Conservation (phyloP, 2,329 filamentous ascomycete genomes). For the Drechslera avenae region DNA sequence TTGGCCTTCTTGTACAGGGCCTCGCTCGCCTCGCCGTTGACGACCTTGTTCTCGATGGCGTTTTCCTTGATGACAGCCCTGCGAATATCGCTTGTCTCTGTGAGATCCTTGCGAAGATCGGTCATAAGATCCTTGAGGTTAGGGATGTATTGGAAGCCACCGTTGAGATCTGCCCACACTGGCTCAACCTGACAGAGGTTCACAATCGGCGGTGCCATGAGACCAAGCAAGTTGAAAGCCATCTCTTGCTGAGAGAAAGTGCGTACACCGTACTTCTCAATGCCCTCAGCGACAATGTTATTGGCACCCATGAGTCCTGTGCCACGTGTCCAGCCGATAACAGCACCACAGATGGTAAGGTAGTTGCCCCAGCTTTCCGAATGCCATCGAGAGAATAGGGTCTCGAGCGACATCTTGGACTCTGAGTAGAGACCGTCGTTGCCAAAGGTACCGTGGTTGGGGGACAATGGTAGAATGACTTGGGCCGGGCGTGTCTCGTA, state of each 20-base stretch:
- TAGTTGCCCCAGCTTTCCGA: constrained; percentile 97
- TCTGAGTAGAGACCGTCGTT: constrained; percentile 98
- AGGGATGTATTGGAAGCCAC: constrained; percentile 95
- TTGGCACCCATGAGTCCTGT: constrained; percentile 98
- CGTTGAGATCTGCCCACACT: constrained; percentile 96
- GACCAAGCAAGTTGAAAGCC: constrained; percentile 96
- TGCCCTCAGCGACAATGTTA: constrained; percentile 95
- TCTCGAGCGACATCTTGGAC: constrained; percentile 96
- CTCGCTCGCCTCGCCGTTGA: constrained; percentile 93
- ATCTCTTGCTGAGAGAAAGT: constrained; percentile 99
- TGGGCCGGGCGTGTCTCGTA: constrained; percentile 96
- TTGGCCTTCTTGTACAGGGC: constrained; percentile 92
- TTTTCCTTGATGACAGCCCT: constrained; percentile 95
- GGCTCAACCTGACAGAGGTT: constrained; percentile 95
- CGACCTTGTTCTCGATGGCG: constrained; percentile 92
- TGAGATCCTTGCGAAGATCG: constrained; percentile 89
- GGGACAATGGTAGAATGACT: constrained; percentile 92
- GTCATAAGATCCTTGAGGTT: constrained; percentile 95
- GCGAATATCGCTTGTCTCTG: constrained; percentile 91
- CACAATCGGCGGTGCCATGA: constrained; percentile 93
- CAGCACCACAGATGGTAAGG: constrained; percentile 95
- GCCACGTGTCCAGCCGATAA: constrained; percentile 98
- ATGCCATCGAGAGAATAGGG: constrained; percentile 97
- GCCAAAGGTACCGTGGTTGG: constrained; percentile 98
- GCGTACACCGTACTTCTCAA: constrained; percentile 94